A percentile compares a stretch with the other conserved stretches of the same genome.
Evolutionary conservation across 495 filamentous ascomycete genomes (phyloP).

Genomic region (Talaromyces thailandensis): DNA sequence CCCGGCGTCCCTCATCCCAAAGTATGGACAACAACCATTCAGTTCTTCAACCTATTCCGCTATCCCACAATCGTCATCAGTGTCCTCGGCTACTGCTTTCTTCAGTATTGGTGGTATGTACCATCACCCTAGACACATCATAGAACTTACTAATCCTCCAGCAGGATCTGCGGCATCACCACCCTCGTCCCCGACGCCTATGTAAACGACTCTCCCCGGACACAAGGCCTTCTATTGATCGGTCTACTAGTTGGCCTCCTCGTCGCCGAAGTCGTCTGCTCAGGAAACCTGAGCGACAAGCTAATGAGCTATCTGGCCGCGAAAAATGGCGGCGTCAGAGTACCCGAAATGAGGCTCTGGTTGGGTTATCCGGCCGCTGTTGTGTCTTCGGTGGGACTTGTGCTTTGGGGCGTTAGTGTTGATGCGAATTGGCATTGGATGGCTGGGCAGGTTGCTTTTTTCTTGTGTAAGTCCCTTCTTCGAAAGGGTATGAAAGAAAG

Average conservation of each 20-base stretch:
- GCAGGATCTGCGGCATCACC: constrained; percentile 34
- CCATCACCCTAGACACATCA: background rate
- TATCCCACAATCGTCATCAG: constrained; percentile 28
- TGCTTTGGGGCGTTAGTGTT: constrained; percentile 44
- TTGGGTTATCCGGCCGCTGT: constrained; percentile 34
- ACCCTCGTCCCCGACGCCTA: constrained; percentile 42
- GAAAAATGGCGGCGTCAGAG: constrained; percentile 28
- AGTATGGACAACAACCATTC: constrained; percentile 29
- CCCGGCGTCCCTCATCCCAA: constrained; percentile 38
- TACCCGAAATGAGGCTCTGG: constrained; percentile 44
- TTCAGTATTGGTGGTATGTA: constrained; percentile 41
- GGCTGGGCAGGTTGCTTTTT: constrained; percentile 42
- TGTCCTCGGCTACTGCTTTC: constrained; percentile 37
- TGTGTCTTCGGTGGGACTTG: constrained; percentile 24
- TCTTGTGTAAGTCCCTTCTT: constrained; percentile 14
- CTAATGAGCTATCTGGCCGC: constrained; percentile 33
- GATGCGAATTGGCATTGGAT: constrained; percentile 41
- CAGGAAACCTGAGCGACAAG: constrained; percentile 34
- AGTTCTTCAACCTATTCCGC: constrained; percentile 31
- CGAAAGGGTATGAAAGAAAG: background rate
- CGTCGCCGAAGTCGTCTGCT: constrained; percentile 36
- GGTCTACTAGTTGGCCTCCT: constrained; percentile 42
- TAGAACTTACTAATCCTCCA: background rate
- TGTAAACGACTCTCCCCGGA: constrained; percentile 27
- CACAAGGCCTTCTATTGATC: constrained; percentile 40